phyloP scores from a whole-genome alignment of 1,284 basidiomycete genomes.

The Sanguinoderma infundibulare region DNA sequence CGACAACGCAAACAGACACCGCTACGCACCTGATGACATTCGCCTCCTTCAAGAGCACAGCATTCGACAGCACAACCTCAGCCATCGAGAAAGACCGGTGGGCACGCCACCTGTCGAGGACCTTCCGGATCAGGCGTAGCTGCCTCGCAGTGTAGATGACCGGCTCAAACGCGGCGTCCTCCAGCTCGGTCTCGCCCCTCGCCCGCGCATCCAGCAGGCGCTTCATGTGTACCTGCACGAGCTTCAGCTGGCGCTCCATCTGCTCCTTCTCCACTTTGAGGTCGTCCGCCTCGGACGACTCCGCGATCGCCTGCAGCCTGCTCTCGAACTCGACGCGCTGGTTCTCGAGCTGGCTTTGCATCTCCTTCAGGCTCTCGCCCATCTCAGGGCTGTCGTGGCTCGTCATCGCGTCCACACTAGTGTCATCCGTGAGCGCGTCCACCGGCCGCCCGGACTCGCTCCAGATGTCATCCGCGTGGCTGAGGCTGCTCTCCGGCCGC shows the following conservation, averaged over 20 bases:
- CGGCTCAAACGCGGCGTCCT: slow-evolving; percentile 70
- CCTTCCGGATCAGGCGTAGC: slow-evolving; percentile 78
- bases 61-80: slow-evolving; percentile 84
- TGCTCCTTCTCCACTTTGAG: slow-evolving; percentile 88
- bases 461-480: slow-evolving; percentile 85
- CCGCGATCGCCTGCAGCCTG: slow-evolving; percentile 74
- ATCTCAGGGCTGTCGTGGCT: slow-evolving; percentile 73
- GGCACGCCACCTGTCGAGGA: slow-evolving; percentile 83
- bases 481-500: slow-evolving; percentile 84
- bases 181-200: slow-evolving; percentile 71
- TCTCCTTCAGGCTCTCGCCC: slow-evolving; percentile 66
- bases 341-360: slow-evolving; percentile 67
- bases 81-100: slow-evolving; percentile 91
- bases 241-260: slow-evolving; percentile 85
- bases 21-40: slow-evolving; percentile 82
- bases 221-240: slow-evolving; percentile 84
- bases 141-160: slow-evolving; percentile 83
- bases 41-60: slow-evolving; percentile 91
- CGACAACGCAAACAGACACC: not conserved
- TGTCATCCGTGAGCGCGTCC: slow-evolving; percentile 83
- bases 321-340: slow-evolving; percentile 57
- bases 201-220: slow-evolving; percentile 81
- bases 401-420: slow-evolving; percentile 72
- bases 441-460: slow-evolving; percentile 79
- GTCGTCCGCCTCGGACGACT: slow-evolving; percentile 80